Evolutionary conservation across 768 basidiomycete genomes (phyloP).

Genomic region (Boletus sp.): DNA sequence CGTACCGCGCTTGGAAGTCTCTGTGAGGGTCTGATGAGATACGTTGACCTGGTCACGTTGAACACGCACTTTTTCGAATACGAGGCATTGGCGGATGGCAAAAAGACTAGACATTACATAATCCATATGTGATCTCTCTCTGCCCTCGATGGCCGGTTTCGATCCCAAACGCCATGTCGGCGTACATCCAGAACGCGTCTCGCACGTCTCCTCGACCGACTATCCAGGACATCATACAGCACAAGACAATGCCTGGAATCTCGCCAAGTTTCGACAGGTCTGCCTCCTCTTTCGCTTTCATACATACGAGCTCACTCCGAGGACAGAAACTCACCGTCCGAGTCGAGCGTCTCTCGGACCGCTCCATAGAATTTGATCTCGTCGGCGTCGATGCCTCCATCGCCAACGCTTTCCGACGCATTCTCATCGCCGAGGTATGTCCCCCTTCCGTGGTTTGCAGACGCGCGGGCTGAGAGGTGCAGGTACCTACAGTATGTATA

Average conservation of each 20-base stretch:
- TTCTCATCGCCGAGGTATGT: conserved; percentile 89
- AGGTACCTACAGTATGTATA: conserved; percentile 91
- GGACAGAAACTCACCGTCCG: conserved; percentile 70
- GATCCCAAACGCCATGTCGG: conserved; percentile 61
- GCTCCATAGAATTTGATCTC: conserved; percentile 91
- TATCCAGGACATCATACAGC: conserved; percentile 87
- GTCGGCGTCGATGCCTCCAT: conserved; percentile 95
- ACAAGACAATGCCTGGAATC: conserved; percentile 84
- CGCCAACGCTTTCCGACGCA: conserved; percentile 90
- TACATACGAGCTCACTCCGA: neutral
- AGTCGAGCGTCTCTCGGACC: conserved; percentile 76
- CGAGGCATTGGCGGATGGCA: conserved; percentile 45
- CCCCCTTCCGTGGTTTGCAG: neutral
- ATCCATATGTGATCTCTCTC: neutral
- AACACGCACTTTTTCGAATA: conserved; percentile 62
- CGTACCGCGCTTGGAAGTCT: conserved; percentile 80
- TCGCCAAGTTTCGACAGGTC: conserved; percentile 75
- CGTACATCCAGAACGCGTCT: conserved; percentile 66
- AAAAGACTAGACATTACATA: conserved; percentile 15
- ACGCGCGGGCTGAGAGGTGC: conserved; percentile 1
- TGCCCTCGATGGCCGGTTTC: conserved; percentile 10
- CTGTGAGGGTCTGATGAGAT: conserved; percentile 38
- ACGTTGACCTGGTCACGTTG: neutral
- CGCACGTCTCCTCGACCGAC: conserved; percentile 83
- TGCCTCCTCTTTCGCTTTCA: conserved; percentile 21